A percentile compares a stretch with the other conserved stretches of the same genome.
These are phyloP conservation scores for Teratosphaeria gauchensis DNA, from an alignment of 2,329 filamentous ascomycete genomes.

Conservation along the genomic window DNA sequence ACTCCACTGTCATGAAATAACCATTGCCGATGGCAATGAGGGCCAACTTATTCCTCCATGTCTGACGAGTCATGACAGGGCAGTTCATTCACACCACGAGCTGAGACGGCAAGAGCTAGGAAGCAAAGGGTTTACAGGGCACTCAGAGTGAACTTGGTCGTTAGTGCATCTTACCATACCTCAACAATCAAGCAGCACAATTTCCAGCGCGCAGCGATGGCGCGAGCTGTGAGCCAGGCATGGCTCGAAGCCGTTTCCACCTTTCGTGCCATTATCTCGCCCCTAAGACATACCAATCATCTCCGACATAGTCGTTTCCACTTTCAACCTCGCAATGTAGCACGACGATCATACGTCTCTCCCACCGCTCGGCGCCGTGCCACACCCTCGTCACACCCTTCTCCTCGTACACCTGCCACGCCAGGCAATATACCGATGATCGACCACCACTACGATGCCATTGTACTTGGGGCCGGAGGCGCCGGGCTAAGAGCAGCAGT, in stretches of 20 bases:
- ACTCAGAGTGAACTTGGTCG: background rate
- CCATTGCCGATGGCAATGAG: background rate
- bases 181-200: background rate
- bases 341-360: background rate
- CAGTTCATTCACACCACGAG: background rate
- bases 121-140: background rate
- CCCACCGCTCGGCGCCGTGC: slow-evolving; percentile 14
- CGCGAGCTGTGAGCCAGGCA: slow-evolving; percentile 3
- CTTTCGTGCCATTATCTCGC: background rate
- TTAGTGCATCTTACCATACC: background rate
- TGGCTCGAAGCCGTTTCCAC: slow-evolving; percentile 4
- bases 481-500: slow-evolving; percentile 55
- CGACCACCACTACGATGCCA: slow-evolving; percentile 85
- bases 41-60: background rate
- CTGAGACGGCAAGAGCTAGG: background rate
- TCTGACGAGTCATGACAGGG: background rate
- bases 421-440: slow-evolving; percentile 72
- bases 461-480: slow-evolving; percentile 47
- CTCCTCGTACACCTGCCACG: slow-evolving; percentile 4
- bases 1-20: background rate
- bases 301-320: background rate
- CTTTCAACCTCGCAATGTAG: background rate
- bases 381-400: slow-evolving; percentile 9
- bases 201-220: background rate
- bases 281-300: background rate